Evolutionary conservation across 495 filamentous ascomycete species (phyloP), one percentile per base, ranked within the genome.

Genomic region (Penicillium maclennaniae): DNA sequence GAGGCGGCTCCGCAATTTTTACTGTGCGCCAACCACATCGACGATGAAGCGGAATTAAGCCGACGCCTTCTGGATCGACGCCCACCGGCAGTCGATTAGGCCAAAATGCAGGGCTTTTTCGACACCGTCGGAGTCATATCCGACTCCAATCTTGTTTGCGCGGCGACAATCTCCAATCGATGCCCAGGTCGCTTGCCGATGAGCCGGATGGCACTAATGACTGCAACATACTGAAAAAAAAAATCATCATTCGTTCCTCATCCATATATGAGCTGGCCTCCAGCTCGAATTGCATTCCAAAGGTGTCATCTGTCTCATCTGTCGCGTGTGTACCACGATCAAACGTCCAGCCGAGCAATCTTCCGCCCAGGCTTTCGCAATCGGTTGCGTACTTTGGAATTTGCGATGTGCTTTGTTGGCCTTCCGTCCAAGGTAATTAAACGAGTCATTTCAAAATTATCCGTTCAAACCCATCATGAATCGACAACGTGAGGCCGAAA

Each of bases 401-500:
- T 1, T 15, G 14, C n/a, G 14, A 47, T 47, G 38, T 19, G 7
- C 38, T 6, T 40, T 20, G 19, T 2, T 40, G 15, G 15, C 19
- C 16, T 16, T 40, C 38, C 20, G 9, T 14, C 8, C 38, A 40
- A 40, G 16, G 20, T 16, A 40, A 6, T 40, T 10, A 40, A 6
- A 16, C 6, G 16, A 40, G 14, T 3, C 37, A 7, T 7, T 3
- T n/a, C 7, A 15, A 17, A 41, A 17, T 25, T 3, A 6, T 10
- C 19, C 28, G n/a, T n/a, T 17, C n/a, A 16, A 23, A 55, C 40
- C 31, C 38, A 16, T 41, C 8, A 76, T 76, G 71, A 64, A 69
- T 53, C 69, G 68, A 38, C 72, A 75, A 58, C 51, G 62, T 51
- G 67, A 54, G 23, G 72, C 74, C 42, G 74, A 77, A 54, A 73